phyloP scores from a whole-genome alignment of 148 eudicot genomes.

The Polygonum maritimum region DNA sequence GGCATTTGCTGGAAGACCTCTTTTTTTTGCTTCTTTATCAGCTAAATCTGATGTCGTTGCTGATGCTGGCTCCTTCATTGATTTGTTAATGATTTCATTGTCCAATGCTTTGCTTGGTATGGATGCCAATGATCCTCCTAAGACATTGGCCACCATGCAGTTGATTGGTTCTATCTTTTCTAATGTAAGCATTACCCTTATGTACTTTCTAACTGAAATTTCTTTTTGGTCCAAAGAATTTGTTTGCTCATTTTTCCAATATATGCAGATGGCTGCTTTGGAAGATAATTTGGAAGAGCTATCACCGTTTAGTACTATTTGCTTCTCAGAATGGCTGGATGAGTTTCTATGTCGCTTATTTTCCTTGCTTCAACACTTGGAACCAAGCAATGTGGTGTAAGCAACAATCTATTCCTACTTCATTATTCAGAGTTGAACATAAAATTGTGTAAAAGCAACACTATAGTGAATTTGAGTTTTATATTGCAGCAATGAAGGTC shows the following conservation, averaged over 20 bases:
- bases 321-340: slow-evolving; percentile 97
- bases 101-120: slow-evolving; percentile 93
- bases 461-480: neutral
- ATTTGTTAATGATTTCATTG: slow-evolving; percentile 71
- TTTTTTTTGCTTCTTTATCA: slow-evolving; percentile 52
- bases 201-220: neutral
- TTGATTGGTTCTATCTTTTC: slow-evolving; percentile 92
- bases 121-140: slow-evolving; percentile 99
- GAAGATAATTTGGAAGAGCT: slow-evolving; percentile 55
- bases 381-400: slow-evolving; percentile 86
- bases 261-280: slow-evolving; percentile 57
- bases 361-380: slow-evolving; percentile 87
- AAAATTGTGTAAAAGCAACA: neutral
- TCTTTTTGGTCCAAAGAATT: neutral
- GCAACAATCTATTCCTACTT: slow-evolving; percentile 17
- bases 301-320: slow-evolving; percentile 40
- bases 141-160: slow-evolving; percentile 97
- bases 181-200: slow-evolving; percentile 45
- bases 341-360: slow-evolving; percentile 90
- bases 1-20: slow-evolving; percentile 76
- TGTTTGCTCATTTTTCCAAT: slow-evolving; percentile 17
- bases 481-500: slow-evolving; percentile 68
- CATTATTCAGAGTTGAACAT: neutral
- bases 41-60: slow-evolving; percentile 31
- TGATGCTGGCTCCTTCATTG: slow-evolving; percentile 40